Conservation (phyloP, 2,329 filamentous ascomycete genomes). For the Aspergillus nomiae region DNA sequence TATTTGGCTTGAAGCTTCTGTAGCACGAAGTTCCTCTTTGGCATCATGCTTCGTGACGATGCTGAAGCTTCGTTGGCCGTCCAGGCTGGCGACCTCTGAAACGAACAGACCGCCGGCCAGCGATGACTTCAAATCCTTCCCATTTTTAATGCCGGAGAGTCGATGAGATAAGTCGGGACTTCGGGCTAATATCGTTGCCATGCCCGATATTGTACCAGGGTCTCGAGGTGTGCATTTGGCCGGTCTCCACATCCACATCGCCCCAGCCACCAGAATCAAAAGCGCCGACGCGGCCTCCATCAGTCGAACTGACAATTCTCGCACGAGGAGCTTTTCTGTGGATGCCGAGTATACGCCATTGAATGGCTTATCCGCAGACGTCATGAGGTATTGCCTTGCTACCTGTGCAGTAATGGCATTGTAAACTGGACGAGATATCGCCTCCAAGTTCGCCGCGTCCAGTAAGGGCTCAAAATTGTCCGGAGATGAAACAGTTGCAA, state of each 20-base stretch:
- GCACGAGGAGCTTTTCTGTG: slow-evolving; percentile 4
- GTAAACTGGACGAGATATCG: background rate
- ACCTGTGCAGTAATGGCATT: slow-evolving; percentile 7
- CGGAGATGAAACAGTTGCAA: slow-evolving; percentile 8
- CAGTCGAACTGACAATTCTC: slow-evolving; percentile 8
- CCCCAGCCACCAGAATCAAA: slow-evolving; percentile 1
- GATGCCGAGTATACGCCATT: slow-evolving; percentile 3
- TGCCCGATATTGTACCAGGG: slow-evolving; percentile 10
- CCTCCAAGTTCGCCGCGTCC: slow-evolving; percentile 2
- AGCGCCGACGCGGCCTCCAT: slow-evolving; percentile 9
- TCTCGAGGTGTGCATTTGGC: slow-evolving; percentile 9
- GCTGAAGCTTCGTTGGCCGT: slow-evolving; percentile 2
- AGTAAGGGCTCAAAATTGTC: background rate
- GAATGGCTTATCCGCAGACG: background rate
- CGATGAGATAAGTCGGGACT: background rate
- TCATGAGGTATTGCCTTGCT: slow-evolving; percentile 5
- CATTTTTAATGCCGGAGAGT: slow-evolving; percentile 2
- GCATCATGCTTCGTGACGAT: background rate
- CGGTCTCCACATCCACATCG: slow-evolving; percentile 7
- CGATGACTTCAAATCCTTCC: background rate
- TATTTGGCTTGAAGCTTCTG: background rate
- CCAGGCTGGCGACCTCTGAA: background rate
- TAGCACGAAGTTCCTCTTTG: background rate
- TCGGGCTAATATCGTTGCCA: slow-evolving; percentile 6
- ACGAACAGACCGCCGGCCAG: background rate